Percentiles rank a stretch among this genome's conserved stretches.
Conservation (phyloP, 2,329 filamentous ascomycete genomes). For the Epichloe amarillans region DNA sequence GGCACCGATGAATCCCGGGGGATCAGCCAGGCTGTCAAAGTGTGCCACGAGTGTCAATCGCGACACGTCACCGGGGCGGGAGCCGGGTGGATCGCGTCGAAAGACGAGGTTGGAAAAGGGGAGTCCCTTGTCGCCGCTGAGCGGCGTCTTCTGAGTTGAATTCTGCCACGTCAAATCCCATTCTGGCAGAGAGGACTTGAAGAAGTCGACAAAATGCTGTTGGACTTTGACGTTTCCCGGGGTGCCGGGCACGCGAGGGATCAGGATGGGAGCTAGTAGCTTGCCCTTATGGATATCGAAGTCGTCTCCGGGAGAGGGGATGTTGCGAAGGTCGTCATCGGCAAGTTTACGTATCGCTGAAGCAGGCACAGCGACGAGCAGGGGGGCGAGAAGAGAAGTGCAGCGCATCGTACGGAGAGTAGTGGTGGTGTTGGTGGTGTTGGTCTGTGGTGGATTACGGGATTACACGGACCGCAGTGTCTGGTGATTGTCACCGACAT, state of each 20-base stretch:
- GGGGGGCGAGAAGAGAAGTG: neutral
- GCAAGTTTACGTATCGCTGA: slow-evolving; percentile 44
- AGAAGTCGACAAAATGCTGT: slow-evolving; percentile 75
- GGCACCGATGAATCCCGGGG: slow-evolving; percentile 86
- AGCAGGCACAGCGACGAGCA: slow-evolving; percentile 9
- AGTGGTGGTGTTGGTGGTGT: neutral
- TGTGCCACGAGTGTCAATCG: slow-evolving; percentile 82
- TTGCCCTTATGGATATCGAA: slow-evolving; percentile 67
- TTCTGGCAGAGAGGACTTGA: slow-evolving; percentile 55
- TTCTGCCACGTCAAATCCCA: slow-evolving; percentile 84
- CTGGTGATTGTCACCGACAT: neutral
- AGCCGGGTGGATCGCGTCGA: slow-evolving; percentile 77
- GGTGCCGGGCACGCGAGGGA: slow-evolving; percentile 77
- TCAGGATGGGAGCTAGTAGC: slow-evolving; percentile 75
- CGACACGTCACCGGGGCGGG: slow-evolving; percentile 58
- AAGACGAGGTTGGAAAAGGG: slow-evolving; percentile 83
- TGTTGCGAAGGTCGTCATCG: slow-evolving; percentile 55
- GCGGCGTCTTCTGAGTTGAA: slow-evolving; percentile 72
- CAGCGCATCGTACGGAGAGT: slow-evolving; percentile 1
- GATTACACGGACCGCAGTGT: neutral
- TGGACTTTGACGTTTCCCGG: slow-evolving; percentile 58
- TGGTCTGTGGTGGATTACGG: no score
- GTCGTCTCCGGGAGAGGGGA: slow-evolving; percentile 60
- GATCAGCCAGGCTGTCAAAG: slow-evolving; percentile 74
- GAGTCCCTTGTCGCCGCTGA: slow-evolving; percentile 45